Conservation (phyloP, 345 rosid genomes). For the Salix purpurea region DNA sequence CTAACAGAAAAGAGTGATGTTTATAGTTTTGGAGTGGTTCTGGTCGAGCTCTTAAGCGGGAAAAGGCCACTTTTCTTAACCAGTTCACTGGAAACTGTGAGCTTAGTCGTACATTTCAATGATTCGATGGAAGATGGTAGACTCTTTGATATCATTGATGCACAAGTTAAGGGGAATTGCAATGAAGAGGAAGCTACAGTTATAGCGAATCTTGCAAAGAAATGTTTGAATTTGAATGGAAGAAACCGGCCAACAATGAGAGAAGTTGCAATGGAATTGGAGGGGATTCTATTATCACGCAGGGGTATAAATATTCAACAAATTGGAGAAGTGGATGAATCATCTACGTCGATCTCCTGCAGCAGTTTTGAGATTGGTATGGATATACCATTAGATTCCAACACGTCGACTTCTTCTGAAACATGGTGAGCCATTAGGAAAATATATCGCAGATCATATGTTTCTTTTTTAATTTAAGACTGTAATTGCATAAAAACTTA, state of each 20-base stretch:
- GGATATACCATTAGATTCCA: no score
- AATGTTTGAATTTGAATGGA: slow-evolving; percentile 3
- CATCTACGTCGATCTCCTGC: no score
- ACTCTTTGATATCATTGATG: not conserved
- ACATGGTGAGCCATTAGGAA: no score
- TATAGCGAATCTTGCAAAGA: slow-evolving; percentile 9
- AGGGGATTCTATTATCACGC: not conserved
- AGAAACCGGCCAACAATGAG: slow-evolving; percentile 11
- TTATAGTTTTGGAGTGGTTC: slow-evolving; percentile 30
- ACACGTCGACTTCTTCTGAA: no score
- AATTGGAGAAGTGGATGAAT: no score
- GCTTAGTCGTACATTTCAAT: slow-evolving; percentile 16
- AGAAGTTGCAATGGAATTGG: slow-evolving; percentile 11
- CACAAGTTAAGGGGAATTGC: not conserved
- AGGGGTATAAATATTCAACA: no score
- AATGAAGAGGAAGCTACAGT: not conserved
- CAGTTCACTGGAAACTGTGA: slow-evolving; percentile 1
- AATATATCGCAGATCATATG: no score
- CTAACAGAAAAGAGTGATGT: slow-evolving; percentile 23
- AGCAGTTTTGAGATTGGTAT: no score
- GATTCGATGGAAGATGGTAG: slow-evolving; percentile 6
- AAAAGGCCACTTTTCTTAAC: slow-evolving; percentile 12
- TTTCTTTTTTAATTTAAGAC: no score
- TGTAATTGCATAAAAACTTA: no score
- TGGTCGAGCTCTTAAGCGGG: slow-evolving; percentile 12